phyloP scores from a whole-genome alignment of 2,329 filamentous ascomycete genomes.

The Colletotrichum cereale region DNA sequence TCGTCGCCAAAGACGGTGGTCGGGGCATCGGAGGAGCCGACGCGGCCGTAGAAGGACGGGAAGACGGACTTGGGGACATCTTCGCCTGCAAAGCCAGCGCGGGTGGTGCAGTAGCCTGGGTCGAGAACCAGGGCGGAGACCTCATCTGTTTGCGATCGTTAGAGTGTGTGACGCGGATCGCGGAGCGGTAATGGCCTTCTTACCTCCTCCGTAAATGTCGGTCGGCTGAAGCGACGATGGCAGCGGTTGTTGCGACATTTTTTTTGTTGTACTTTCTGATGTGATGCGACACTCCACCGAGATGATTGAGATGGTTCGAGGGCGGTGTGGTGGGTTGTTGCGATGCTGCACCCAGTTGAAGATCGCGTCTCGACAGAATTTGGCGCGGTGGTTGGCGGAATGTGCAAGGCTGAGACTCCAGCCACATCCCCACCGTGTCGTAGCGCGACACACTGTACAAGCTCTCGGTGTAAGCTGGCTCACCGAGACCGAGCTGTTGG shows the following conservation, averaged over 20 bases:
- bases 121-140: constrained; percentile 97
- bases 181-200: constrained; percentile 37
- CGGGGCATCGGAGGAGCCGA: constrained; percentile 62
- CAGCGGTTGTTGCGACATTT: constrained; percentile 69
- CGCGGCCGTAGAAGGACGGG: constrained; percentile 86
- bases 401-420: constrained; percentile 41
- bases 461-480: constrained; percentile 33
- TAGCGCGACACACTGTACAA: constrained; percentile 36
- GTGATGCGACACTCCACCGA: constrained; percentile 27
- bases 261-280: constrained; percentile 38
- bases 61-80: constrained; percentile 95
- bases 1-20: constrained; percentile 89
- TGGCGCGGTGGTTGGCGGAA: constrained; percentile 39
- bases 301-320: constrained; percentile 21
- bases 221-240: constrained; percentile 69
- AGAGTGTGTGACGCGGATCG: constrained; percentile 22
- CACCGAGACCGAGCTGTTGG: constrained; percentile 14
- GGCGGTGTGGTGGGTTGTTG: constrained; percentile 24
- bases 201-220: constrained; percentile 74
- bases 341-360: constrained; percentile 32
- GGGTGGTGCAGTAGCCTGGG: constrained; percentile 89
- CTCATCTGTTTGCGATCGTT: constrained; percentile 75
- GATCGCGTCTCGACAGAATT: constrained; percentile 32
- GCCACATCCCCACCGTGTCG: constrained; percentile 34
- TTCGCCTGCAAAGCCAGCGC: constrained; percentile 97